Evolutionary conservation across 2,329 filamentous ascomycete genomes (phyloP).

Genomic region (Myriosclerotinia duriaeana): DNA sequence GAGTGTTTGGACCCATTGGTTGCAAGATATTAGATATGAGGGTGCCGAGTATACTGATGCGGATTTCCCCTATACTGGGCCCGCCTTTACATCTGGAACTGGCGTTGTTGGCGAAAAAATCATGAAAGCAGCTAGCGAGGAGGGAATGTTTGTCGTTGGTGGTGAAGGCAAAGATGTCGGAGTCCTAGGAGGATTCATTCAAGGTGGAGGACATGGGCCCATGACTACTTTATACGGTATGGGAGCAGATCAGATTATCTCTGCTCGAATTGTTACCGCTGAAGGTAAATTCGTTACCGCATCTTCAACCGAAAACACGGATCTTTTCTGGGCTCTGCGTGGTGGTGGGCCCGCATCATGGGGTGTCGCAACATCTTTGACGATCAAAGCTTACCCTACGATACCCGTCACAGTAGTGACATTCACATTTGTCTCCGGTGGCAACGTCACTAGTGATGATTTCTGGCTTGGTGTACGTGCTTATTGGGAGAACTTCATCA

Average conservation of each 20-base stretch:
- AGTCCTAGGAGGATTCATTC: slow-evolving; percentile 50
- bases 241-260: slow-evolving; percentile 53
- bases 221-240: slow-evolving; percentile 55
- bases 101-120: slow-evolving; percentile 48
- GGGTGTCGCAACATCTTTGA: slow-evolving; percentile 58
- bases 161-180: slow-evolving; percentile 44
- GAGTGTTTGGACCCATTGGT: slow-evolving; percentile 50
- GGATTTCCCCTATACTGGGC: slow-evolving; percentile 39
- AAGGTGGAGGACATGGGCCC: slow-evolving; percentile 60
- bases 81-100: slow-evolving; percentile 43
- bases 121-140: slow-evolving; percentile 44
- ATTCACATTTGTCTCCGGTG: slow-evolving; percentile 50
- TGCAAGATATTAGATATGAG: slow-evolving; percentile 44
- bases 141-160: slow-evolving; percentile 51
- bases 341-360: slow-evolving; percentile 48
- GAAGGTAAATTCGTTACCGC: slow-evolving; percentile 31
- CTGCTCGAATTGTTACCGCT: slow-evolving; percentile 30
- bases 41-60: slow-evolving; percentile 39
- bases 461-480: slow-evolving; percentile 53
- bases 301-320: slow-evolving; percentile 27
- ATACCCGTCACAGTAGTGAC: slow-evolving; percentile 42
- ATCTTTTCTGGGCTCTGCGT: slow-evolving; percentile 35
- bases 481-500: slow-evolving; percentile 48
- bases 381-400: slow-evolving; percentile 50
- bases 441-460: slow-evolving; percentile 47